phyloP scores from a whole-genome alignment of 1,284 basidiomycete genomes.

The Tranzscheliella williamsii region DNA sequence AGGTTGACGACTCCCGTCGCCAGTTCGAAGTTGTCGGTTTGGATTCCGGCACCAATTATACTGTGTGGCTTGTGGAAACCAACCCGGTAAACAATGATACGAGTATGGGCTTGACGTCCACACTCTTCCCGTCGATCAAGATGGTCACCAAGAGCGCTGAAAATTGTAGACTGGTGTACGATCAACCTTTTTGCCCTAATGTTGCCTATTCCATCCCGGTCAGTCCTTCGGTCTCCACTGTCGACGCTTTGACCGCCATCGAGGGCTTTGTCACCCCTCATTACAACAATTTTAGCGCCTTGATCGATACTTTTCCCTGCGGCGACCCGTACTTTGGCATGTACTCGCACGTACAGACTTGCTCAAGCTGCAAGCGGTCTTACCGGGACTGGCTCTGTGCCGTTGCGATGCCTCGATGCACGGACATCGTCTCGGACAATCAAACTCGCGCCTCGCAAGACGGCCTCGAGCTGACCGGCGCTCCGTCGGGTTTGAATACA shows the following conservation, averaged over 20 bases:
- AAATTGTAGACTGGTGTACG: slow-evolving; percentile 61
- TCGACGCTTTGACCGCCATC: slow-evolving; percentile 52
- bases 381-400: slow-evolving; percentile 62
- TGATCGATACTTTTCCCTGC: slow-evolving; percentile 63
- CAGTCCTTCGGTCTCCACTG: slow-evolving; percentile 46
- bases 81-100: slow-evolving; percentile 26
- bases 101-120: slow-evolving; percentile 12
- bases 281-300: slow-evolving; percentile 60
- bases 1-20: slow-evolving; percentile 29
- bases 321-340: slow-evolving; percentile 52
- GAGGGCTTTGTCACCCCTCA: slow-evolving; percentile 54
- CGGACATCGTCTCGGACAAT: slow-evolving; percentile 46
- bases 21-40: slow-evolving; percentile 49
- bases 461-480: slow-evolving; percentile 43
- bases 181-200: slow-evolving; percentile 61
- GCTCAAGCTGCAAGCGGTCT: slow-evolving; percentile 59
- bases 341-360: slow-evolving; percentile 62
- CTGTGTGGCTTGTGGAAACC: slow-evolving; percentile 59
- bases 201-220: slow-evolving; percentile 63
- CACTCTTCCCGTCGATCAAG: slow-evolving; percentile 52
- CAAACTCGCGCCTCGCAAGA: slow-evolving; percentile 46
- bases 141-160: slow-evolving; percentile 57
- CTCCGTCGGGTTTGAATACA: slow-evolving; percentile 41
- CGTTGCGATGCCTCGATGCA: slow-evolving; percentile 62
- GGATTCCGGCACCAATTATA: slow-evolving; percentile 58